Percentiles rank a stretch among this genome's conserved stretches.
Evolutionary conservation across 106 monocot genomes (phyloP).

Genomic region (Chionographis japonica): DNA sequence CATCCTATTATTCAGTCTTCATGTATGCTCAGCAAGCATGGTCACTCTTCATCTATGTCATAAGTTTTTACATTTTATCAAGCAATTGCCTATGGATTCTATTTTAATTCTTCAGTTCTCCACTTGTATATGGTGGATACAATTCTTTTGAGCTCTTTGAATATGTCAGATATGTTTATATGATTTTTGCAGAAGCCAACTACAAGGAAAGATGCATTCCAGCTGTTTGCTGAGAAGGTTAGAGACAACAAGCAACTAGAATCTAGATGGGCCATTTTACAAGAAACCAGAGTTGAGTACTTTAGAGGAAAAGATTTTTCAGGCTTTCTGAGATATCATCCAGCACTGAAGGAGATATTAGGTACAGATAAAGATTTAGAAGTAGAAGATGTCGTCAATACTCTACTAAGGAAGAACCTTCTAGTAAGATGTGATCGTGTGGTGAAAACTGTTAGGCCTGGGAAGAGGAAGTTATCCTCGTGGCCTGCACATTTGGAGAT

Average conservation of each 20-base stretch:
- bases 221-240: constrained; percentile 94
- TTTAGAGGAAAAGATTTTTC: constrained; percentile 92
- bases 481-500: constrained; percentile 98
- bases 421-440: constrained; percentile 90
- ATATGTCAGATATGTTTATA: no score
- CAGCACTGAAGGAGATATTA: constrained; percentile 69
- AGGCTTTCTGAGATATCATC: constrained; percentile 71
- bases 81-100: no score
- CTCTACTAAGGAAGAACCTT: constrained; percentile 67
- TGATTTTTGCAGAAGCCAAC: constrained; percentile 50
- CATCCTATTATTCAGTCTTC: no score
- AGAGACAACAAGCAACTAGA: constrained; percentile 95
- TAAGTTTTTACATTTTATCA: no score
- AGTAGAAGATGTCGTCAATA: constrained; percentile 74
- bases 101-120: no score
- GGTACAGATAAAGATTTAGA: constrained; percentile 79
- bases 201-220: constrained; percentile 68
- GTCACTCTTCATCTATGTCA: no score
- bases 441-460: constrained; percentile 90
- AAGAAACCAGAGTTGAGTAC: constrained; percentile 95
- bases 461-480: constrained; percentile 93
- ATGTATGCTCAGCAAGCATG: no score
- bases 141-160: no score
- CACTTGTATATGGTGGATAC: no score
- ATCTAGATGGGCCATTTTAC: constrained; percentile 99